Base-by-base conservation (phyloP, 2,329 filamentous ascomycete species). In the Penicillium sp. region DNA sequence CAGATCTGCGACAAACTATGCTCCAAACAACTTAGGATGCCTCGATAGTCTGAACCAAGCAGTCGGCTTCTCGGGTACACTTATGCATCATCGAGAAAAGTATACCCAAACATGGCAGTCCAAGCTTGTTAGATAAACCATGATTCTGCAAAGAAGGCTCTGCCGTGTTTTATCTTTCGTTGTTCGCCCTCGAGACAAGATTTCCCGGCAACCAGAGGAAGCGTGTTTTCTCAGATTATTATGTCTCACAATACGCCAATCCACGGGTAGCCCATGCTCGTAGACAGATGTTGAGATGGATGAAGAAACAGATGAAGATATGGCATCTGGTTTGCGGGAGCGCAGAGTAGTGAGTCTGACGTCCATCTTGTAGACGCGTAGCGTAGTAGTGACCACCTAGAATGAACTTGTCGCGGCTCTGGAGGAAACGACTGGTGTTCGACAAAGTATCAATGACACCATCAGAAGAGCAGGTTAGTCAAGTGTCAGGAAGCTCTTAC, bases 351-450 rank as follows among this genome's bases (percentile, higher is more conserved):
- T n/a, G n/a, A n/a, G n/a, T n/a, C n/a, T n/a, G n/a, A 20, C 18
- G 18, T 20, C 18, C 1, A 20, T 20, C 81, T 77, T 0, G 79
- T 83, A 54, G 74, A 74, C 1, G 18, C 18, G 18, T 20, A 24
- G 4, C 2, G n/a, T n/a, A n/a, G n/a, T n/a, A n/a, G n/a, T 7
- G 24, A 74, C 76, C 0, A 75, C 76, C 1, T 81, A 84, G 63
- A 77, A 78, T 14, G 72, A 84, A 52, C 64, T 86, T 1, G 59
- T 85, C 1, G 63, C 67, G 10, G 60, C 73, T 0, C 65, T 78
- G 2, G 78, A 86, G 63, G 73, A 76, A 46, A 65, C 73, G 9
- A 78, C 76, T 0, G 75, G 74, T 2, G 58, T 66, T 14, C 76
- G 77, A 49, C 83, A 75, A 71, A 67, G 70, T 0, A 68, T 82